Evolutionary conservation across 495 filamentous ascomycete genomes (phyloP).

Genomic region (Annulohypoxylon moriforme): DNA sequence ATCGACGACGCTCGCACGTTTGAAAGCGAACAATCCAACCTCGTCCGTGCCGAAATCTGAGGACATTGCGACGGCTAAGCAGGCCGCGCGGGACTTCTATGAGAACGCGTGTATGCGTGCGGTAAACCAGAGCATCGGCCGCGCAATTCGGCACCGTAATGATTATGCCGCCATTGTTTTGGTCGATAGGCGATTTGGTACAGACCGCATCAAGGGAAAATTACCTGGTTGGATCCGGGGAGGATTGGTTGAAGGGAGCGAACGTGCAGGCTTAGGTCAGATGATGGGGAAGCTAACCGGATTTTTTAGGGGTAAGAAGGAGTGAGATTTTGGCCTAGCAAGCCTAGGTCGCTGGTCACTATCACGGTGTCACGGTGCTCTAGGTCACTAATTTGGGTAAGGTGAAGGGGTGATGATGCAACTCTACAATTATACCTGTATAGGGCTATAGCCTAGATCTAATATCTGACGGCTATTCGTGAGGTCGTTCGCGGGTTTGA

Average conservation of each 20-base stretch:
- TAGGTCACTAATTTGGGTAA: not conserved
- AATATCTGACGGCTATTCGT: not conserved
- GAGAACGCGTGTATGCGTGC: constrained; percentile 97
- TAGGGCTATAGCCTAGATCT: not conserved
- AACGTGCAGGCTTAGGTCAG: constrained; percentile 60
- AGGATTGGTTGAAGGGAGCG: constrained; percentile 62
- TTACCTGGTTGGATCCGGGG: constrained; percentile 88
- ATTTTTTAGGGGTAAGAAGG: constrained; percentile 66
- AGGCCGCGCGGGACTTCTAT: constrained; percentile 83
- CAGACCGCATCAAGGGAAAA: constrained; percentile 75
- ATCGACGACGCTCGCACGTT: constrained; percentile 65
- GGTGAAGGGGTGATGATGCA: not conserved
- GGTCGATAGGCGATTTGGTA: constrained; percentile 80
- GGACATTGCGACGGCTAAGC: constrained; percentile 62
- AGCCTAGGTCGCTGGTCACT: not conserved
- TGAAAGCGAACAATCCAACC: constrained; percentile 52
- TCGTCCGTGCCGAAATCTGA: constrained; percentile 67
- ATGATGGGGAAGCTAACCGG: constrained; percentile 65
- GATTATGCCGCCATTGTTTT: constrained; percentile 94
- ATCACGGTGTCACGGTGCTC: not conserved
- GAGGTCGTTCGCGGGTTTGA: not conserved
- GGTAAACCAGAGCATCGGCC: constrained; percentile 95
- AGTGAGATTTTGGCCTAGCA: not conserved
- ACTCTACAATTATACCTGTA: not conserved
- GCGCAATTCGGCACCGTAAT: constrained; percentile 86